phyloP scores from a whole-genome alignment of 305 asterid species.

The Fraxinus ornus region DNA sequence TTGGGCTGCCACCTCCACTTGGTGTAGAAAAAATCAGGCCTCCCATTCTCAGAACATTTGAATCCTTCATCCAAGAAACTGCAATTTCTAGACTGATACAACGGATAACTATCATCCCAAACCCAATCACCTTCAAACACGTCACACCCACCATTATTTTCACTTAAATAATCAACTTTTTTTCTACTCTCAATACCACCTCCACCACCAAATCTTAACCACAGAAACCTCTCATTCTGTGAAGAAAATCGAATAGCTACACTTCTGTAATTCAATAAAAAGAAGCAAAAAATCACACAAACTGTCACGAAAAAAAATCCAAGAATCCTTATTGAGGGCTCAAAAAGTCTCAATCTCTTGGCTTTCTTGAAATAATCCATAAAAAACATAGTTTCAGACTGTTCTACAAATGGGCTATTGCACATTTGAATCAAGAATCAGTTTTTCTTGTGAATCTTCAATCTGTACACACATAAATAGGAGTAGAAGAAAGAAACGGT shows the following conservation, averaged over 20 bases:
- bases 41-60: constrained; percentile 49
- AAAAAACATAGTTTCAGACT: constrained; percentile 28
- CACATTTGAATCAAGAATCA: constrained; percentile 42
- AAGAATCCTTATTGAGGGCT: constrained; percentile 70
- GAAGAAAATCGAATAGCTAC: constrained; percentile 44
- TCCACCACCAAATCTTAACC: constrained; percentile 55
- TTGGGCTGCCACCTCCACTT: constrained; percentile 59
- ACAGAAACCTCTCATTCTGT: constrained; percentile 55
- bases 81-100: constrained; percentile 44
- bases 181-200: constrained; percentile 19
- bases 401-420: constrained; percentile 40
- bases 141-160: constrained; percentile 33
- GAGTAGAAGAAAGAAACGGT: background rate
- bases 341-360: constrained; percentile 73
- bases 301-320: constrained; percentile 54
- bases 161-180: constrained; percentile 64
- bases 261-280: constrained; percentile 57
- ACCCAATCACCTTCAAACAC: constrained; percentile 55
- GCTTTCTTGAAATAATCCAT: constrained; percentile 53
- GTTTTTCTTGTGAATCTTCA: background rate
- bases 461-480: constrained; percentile 16
- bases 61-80: constrained; percentile 49
- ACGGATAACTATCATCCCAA: constrained; percentile 52
- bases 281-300: constrained; percentile 57
- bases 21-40: constrained; percentile 50